A percentile compares a stretch with the other conserved stretches of the same genome.
Conservation (phyloP, 2,329 filamentous ascomycete species). For the Fusarium redolens region DNA sequence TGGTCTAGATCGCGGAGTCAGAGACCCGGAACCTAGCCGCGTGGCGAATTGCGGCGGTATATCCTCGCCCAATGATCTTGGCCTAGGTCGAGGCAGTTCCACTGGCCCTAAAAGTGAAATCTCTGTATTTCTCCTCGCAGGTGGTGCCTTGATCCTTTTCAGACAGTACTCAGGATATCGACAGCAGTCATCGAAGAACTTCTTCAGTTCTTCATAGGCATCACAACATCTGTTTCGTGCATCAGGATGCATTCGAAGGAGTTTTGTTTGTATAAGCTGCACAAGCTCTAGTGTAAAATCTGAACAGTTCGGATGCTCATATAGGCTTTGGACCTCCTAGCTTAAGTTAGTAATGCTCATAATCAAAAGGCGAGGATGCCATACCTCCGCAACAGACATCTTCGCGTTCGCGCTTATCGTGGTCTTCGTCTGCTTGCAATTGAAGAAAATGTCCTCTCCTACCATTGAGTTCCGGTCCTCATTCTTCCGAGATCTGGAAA, state of each 20-base stretch:
- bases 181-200: not conserved
- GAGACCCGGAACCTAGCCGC: no score
- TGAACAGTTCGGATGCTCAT: not conserved
- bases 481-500: not conserved
- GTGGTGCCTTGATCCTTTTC: not conserved
- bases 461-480: not conserved
- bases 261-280: not conserved
- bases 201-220: not conserved
- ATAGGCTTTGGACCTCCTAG: not conserved
- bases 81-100: not conserved
- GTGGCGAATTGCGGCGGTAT: no score
- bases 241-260: not conserved
- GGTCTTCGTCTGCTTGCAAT: not conserved
- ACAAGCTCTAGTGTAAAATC: constrained; percentile 2
- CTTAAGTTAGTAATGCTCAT: not conserved
- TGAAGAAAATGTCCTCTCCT: constrained; percentile 5
- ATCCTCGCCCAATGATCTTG: no score
- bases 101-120: not conserved
- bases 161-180: not conserved
- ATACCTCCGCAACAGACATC: not conserved
- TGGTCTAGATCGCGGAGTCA: no score
- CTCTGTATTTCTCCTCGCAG: not conserved
- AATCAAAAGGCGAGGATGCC: not conserved
- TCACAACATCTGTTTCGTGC: not conserved
- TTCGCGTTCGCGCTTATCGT: not conserved